Conservation (phyloP, 2,329 filamentous ascomycete species). For the Arachnopeziza araneosa region DNA sequence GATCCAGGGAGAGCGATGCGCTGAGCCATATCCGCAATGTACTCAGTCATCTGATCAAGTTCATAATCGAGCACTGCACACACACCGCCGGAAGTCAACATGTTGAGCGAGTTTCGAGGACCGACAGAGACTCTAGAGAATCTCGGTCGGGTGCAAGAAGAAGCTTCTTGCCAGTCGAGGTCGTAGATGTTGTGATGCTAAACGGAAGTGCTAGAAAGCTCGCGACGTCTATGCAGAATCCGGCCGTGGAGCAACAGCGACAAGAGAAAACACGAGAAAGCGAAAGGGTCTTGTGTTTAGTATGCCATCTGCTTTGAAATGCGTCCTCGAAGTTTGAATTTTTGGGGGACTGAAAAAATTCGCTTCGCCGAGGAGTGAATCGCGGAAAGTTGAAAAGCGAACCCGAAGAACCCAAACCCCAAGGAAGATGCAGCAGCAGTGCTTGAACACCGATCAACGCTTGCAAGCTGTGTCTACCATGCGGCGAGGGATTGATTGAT, state of each 20-base stretch:
- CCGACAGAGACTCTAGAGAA: conserved; percentile 27
- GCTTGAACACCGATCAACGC: conserved; percentile 22
- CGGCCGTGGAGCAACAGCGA: conserved; percentile 8
- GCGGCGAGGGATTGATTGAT: conserved; percentile 17
- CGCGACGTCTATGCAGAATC: conserved; percentile 13
- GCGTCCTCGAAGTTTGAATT: background rate
- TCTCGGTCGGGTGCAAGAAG: conserved; percentile 28
- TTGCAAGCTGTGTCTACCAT: conserved; percentile 24
- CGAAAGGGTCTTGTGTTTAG: conserved; percentile 21
- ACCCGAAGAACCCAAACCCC: background rate
- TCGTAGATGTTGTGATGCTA: conserved; percentile 8
- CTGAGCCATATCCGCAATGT: conserved; percentile 67
- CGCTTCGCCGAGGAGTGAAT: background rate
- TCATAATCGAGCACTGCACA: conserved; percentile 72
- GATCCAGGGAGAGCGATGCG: conserved; percentile 58
- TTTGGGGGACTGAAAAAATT: conserved; percentile 5
- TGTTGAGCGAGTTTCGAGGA: conserved; percentile 10
- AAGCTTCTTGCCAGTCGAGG: conserved; percentile 19
- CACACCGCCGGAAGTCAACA: conserved; percentile 51
- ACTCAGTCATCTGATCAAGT: conserved; percentile 72
- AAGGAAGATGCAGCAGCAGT: conserved; percentile 10
- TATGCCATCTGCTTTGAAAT: conserved; percentile 26
- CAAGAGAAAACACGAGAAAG: conserved; percentile 15
- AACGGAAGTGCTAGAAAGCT: conserved; percentile 7
- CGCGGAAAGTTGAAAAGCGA: background rate